A percentile compares a stretch with the other conserved stretches of the same genome.
Conservation (phyloP, 257 asterid species). For the Jacaranda copaia region DNA sequence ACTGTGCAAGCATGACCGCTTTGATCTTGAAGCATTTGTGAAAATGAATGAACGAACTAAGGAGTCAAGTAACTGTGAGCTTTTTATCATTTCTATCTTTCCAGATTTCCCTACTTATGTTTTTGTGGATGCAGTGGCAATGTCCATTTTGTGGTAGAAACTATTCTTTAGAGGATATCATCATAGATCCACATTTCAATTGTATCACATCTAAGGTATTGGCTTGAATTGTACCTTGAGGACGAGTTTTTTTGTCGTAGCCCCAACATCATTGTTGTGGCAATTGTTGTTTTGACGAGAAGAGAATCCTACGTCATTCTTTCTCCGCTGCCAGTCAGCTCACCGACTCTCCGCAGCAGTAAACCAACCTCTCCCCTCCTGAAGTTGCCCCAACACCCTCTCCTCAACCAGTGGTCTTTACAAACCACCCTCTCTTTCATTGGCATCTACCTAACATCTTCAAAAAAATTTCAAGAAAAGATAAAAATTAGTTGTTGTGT, state of each 20-base stretch:
- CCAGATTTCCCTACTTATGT: slow-evolving; percentile 26
- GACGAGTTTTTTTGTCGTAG: slow-evolving; percentile 18
- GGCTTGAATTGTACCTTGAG: slow-evolving; percentile 20
- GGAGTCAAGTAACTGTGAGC: slow-evolving; percentile 70
- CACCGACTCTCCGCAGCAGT: too few species aligned
- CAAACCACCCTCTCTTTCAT: too few species aligned
- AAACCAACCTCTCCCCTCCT: too few species aligned
- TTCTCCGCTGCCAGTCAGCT: too few species aligned
- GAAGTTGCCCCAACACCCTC: too few species aligned
- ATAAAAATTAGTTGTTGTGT: too few species aligned
- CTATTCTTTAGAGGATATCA: slow-evolving; percentile 81
- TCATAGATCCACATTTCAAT: slow-evolving; percentile 92
- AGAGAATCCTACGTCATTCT: too few species aligned
- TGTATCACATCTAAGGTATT: slow-evolving; percentile 80
- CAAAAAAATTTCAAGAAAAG: too few species aligned
- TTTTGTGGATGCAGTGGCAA: slow-evolving; percentile 89
- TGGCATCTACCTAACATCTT: too few species aligned
- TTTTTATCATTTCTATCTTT: neutral
- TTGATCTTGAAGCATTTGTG: slow-evolving; percentile 94
- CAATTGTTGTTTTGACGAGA: too few species aligned
- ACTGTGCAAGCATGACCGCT: slow-evolving; percentile 95
- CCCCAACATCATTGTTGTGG: too few species aligned
- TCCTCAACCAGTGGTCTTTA: too few species aligned
- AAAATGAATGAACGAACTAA: slow-evolving; percentile 97
- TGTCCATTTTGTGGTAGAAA: slow-evolving; percentile 97